Percentiles rank a stretch among this genome's conserved stretches.
These are phyloP conservation scores for Pleodorina starrii DNA, from an alignment of 139 green algal species.

Conservation along the genomic window DNA sequence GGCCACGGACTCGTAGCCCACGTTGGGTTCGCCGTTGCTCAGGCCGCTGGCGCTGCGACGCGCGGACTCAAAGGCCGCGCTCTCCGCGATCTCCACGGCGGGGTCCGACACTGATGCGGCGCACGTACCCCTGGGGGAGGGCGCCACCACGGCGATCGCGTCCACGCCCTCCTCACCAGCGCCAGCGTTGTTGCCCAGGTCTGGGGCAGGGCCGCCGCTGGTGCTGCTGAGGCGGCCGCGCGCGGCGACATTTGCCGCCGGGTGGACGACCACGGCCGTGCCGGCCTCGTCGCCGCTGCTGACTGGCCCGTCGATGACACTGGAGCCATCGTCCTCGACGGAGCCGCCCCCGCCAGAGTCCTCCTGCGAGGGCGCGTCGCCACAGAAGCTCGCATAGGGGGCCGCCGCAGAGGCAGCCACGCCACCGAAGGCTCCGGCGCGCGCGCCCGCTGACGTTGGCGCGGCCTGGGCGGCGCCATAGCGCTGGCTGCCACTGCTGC, in stretches of 20 bases:
- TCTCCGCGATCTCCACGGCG: not conserved
- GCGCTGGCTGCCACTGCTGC: not conserved
- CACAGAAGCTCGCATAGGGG: not conserved
- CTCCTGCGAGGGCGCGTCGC: not conserved
- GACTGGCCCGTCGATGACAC: slow-evolving; percentile 33
- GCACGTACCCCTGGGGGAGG: no score
- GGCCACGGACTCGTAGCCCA: not conserved
- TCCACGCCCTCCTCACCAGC: not conserved
- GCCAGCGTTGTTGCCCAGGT: not conserved
- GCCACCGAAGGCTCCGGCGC: no score
- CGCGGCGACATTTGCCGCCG: no score
- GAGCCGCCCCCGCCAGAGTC: not conserved
- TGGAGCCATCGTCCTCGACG: not conserved
- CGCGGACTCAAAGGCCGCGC: not conserved
- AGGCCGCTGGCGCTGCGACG: slow-evolving; percentile 27
- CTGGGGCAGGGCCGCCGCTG: no score
- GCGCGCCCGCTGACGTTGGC: not conserved
- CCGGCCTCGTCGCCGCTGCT: slow-evolving; percentile 23
- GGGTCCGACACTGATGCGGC: not conserved
- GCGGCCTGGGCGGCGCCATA: not conserved
- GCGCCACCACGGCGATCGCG: not conserved
- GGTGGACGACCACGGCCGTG: not conserved
- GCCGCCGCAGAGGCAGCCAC: not conserved
- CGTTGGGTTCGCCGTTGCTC: slow-evolving; percentile 13
- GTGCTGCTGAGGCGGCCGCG: no score